These are phyloP conservation scores for Fusarium transvaalense DNA, from an alignment of 2,329 filamentous ascomycete species.

Conservation along the genomic window DNA sequence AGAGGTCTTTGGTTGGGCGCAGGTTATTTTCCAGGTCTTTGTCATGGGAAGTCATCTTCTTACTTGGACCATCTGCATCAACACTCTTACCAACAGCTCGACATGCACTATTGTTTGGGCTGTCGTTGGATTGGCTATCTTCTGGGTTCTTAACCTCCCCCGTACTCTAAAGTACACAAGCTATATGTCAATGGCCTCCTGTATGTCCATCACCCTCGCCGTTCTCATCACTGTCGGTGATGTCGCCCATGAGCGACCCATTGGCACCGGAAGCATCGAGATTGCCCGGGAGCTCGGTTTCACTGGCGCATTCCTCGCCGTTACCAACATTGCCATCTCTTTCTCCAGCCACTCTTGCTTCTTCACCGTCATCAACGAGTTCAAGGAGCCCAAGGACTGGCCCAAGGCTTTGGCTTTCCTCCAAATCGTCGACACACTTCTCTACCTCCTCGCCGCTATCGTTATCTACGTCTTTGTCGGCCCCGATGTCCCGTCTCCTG, in stretches of 20 bases:
- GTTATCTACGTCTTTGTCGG: slow-evolving; percentile 78
- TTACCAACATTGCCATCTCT: slow-evolving; percentile 75
- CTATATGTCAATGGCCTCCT: slow-evolving; percentile 72
- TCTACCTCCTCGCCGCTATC: slow-evolving; percentile 74
- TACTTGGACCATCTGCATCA: slow-evolving; percentile 75
- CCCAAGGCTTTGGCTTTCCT: slow-evolving; percentile 63
- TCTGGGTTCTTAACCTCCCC: slow-evolving; percentile 70
- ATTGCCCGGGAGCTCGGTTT: slow-evolving; percentile 58
- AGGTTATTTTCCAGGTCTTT: slow-evolving; percentile 73
- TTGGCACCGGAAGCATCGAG: slow-evolving; percentile 53
- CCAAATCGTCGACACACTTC: slow-evolving; percentile 67
- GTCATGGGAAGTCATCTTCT: slow-evolving; percentile 78
- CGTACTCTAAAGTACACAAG: slow-evolving; percentile 73
- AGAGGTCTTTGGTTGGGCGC: slow-evolving; percentile 70
- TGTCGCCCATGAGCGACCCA: slow-evolving; percentile 63
- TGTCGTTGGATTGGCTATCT: slow-evolving; percentile 69
- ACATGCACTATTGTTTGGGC: slow-evolving; percentile 75
- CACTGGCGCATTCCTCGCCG: slow-evolving; percentile 66
- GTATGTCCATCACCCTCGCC: slow-evolving; percentile 71
- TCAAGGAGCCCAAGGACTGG: slow-evolving; percentile 66
- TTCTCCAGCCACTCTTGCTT: slow-evolving; percentile 76
- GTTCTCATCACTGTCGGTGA: slow-evolving; percentile 74
- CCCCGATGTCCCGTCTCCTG: slow-evolving; percentile 71
- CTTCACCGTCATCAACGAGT: slow-evolving; percentile 74
- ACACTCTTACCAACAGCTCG: slow-evolving; percentile 69